Evolutionary conservation across 129 eudicot species (phyloP).

Genomic region (Escallonia rubra): DNA sequence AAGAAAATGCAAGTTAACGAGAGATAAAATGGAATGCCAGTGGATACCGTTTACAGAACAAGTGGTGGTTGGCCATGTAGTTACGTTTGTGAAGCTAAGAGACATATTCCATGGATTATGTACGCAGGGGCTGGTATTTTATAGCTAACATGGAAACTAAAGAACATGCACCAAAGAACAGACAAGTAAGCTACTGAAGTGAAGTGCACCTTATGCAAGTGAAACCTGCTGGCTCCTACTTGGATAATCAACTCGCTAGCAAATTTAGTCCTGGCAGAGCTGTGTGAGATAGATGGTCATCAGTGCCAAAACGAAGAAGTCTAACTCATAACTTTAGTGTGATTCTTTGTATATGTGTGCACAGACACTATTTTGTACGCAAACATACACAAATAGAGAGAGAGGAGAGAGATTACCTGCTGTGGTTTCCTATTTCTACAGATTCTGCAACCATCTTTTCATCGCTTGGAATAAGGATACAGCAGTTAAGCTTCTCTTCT

Average conservation of each 20-base stretch:
- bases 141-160: no score
- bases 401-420: constrained; percentile 11
- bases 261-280: constrained; percentile 17
- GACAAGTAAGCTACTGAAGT: neutral
- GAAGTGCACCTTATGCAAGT: constrained; percentile 29
- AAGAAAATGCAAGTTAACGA: no score
- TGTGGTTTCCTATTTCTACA: constrained; percentile 10
- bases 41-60: no score
- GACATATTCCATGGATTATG: no score
- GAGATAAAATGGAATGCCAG: no score
- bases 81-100: no score
- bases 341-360: neutral
- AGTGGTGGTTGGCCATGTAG: no score
- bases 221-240: constrained; percentile 21
- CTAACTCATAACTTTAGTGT: neutral
- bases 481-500: constrained; percentile 14
- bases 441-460: constrained; percentile 18
- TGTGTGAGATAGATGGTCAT: neutral
- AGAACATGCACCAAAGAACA: no score
- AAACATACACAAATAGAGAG: neutral
- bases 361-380: neutral
- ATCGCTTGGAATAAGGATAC: constrained; percentile 9
- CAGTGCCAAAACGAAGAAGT: neutral
- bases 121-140: no score
- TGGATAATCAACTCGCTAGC: constrained; percentile 19